A percentile compares a stretch with the other conserved stretches of the same genome.
phyloP scores from a whole-genome alignment of 2,329 filamentous ascomycete species.

The Fusarium drepaniforme region DNA sequence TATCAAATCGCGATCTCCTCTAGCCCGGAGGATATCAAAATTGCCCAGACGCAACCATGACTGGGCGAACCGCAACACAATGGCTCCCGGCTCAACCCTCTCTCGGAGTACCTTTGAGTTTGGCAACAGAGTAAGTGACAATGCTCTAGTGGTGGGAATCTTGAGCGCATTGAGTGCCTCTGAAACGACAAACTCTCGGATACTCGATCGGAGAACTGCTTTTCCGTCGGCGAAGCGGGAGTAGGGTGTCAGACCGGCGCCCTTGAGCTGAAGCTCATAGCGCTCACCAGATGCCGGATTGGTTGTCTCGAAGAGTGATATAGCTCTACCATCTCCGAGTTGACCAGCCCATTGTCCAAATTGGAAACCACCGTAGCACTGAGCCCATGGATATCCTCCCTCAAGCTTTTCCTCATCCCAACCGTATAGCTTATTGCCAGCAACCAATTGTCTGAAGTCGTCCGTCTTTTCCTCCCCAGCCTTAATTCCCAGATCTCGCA shows the following conservation, averaged over 20 bases:
- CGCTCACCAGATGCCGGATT: conserved; percentile 78
- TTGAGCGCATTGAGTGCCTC: conserved; percentile 88
- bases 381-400: conserved; percentile 95
- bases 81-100: conserved; percentile 87
- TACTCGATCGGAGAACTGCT: conserved; percentile 91
- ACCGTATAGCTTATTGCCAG: conserved; percentile 86
- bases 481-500: conserved; percentile 84
- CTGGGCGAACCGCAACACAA: conserved; percentile 92
- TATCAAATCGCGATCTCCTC: conserved; percentile 82
- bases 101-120: conserved; percentile 82
- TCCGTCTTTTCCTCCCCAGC: conserved; percentile 75
- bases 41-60: conserved; percentile 95
- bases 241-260: conserved; percentile 93
- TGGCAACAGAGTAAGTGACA: conserved; percentile 84
- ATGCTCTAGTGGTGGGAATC: conserved; percentile 88
- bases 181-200: conserved; percentile 93
- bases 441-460: conserved; percentile 81
- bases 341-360: conserved; percentile 95
- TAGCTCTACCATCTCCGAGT: conserved; percentile 92
- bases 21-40: conserved; percentile 89
- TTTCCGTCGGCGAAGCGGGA: conserved; percentile 96
- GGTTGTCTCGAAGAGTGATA: conserved; percentile 91
- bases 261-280: conserved; percentile 95
- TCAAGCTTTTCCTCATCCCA: conserved; percentile 75
- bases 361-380: conserved; percentile 91